Evolutionary conservation across 331 rosid genomes (phyloP), one percentile per base, ranked within the genome.

Genomic region (Malus hybrid): DNA sequence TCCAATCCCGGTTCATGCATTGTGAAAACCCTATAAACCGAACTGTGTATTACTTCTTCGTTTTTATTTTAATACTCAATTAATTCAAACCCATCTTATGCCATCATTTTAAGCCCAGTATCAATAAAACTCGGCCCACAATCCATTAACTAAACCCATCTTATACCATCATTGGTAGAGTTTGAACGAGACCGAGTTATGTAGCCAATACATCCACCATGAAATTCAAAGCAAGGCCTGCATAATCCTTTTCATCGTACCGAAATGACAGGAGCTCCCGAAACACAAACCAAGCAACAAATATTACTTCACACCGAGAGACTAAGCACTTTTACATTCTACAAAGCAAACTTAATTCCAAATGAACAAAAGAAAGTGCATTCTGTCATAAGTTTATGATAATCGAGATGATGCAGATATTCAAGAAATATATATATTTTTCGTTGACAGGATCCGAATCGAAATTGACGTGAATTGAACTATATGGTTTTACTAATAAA

Each of bases 201-300:
- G 82, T 91, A 94, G 86, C 99, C 99, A 80, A 94, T 83, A 84
- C 83, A 94, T 86, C 97, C 99, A 62, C 99, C 93, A 64, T 88
- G 88, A 76, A 94, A 94, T 82, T 94, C 97, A 73, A 94, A 91
- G 98, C 97, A 65, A 94, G 81, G 39, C 88, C 92, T 82, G 88
- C 91, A 64, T 80, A 90, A 77, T 94, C 97, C 65, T 82, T 71
- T 80, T 89, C 85, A 59, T 85, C 89, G 57, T 87, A 88, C 65
- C 33, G 78, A 75, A 91, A 85, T 54, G 90, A 86, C 74, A 71
- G 84, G 77, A 93, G 94, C 84, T 91, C 97, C 97, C 91, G 83
- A 82, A 72, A 72, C 82, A 88, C 77, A 75, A 77, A 77, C 48
- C 66, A 74, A 67, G 52, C 59, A 50, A 69, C 73, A 63, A 59